These are phyloP conservation scores for Gamarada debralockiae DNA, from an alignment of 495 filamentous ascomycete genomes.

Conservation along the genomic window DNA sequence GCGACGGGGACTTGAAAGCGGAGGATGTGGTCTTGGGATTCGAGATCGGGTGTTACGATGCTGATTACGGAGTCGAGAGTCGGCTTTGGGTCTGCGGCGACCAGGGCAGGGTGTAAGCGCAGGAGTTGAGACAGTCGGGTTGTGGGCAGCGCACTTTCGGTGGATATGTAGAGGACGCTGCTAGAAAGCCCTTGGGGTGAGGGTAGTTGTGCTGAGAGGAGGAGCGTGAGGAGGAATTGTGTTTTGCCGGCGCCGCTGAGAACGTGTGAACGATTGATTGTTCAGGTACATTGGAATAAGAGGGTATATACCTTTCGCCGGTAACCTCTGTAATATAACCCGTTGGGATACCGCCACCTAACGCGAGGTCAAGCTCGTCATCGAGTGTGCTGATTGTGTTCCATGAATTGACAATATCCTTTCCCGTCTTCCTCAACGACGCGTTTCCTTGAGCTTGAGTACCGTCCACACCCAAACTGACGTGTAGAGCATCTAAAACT, in stretches of 20 bases:
- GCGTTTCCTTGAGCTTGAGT: not conserved
- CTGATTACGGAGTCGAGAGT: slow-evolving; percentile 55
- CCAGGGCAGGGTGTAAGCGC: slow-evolving; percentile 56
- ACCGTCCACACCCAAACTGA: slow-evolving; percentile 48
- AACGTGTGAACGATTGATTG: not conserved
- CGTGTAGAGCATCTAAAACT: slow-evolving; percentile 62
- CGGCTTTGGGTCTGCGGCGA: slow-evolving; percentile 44
- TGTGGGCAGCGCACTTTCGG: slow-evolving; percentile 81
- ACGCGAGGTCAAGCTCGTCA: slow-evolving; percentile 62
- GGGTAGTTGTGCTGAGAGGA: slow-evolving; percentile 77
- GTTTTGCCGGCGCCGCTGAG: slow-evolving; percentile 88
- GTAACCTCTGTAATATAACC: slow-evolving; percentile 87
- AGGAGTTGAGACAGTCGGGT: slow-evolving; percentile 76
- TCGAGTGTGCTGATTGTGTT: slow-evolving; percentile 77
- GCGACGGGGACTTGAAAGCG: slow-evolving; percentile 85
- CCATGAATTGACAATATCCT: slow-evolving; percentile 41
- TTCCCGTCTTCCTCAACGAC: slow-evolving; percentile 31
- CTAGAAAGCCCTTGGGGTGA: slow-evolving; percentile 64
- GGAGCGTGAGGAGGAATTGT: slow-evolving; percentile 81
- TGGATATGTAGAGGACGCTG: slow-evolving; percentile 88
- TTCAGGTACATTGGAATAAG: not conserved
- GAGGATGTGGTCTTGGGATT: slow-evolving; percentile 93
- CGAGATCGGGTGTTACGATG: slow-evolving; percentile 85
- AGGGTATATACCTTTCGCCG: slow-evolving; percentile 67
- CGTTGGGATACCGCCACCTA: slow-evolving; percentile 81